Evolutionary conservation across 2,329 filamentous ascomycete genomes (phyloP), one percentile per base, ranked within the genome.

Genomic region (Didymella keratinophila): DNA sequence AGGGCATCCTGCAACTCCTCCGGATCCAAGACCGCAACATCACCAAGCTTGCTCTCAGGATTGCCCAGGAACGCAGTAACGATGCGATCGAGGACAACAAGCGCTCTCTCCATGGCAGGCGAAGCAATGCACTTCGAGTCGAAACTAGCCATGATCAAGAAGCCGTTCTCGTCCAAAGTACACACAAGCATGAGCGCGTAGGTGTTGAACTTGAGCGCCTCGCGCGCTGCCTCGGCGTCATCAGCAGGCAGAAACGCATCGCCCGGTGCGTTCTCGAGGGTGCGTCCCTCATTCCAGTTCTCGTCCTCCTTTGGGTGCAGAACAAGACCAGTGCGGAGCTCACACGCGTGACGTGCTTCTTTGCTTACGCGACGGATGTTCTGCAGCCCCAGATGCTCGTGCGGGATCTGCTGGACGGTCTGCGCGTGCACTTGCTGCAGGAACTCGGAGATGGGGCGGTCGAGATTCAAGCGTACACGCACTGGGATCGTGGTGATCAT

Each of bases 141-240:
- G 65, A 89, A 89, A 65, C 87, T 87, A 0, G 86, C 86, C 78
- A 86, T 87, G 55, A 87, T 78, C 16, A 83, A 73, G 68, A 89
- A 84, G 1, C 83, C 82, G 59, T 80, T 78, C 2, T 82, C 78
- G 34, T 85, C 82, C 6, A 89, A 76, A 4, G 84, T 86, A 71
- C 87, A 89, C 41, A 89, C 87, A 20, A 89, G 76, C 79, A 89
- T 89, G 30, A 90, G 81, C 1, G 86, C 83, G 68, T 89, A 88
- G 1, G 81, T 81, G 52, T 82, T 82, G 68, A 83, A 83, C 57
- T 82, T 80, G 0, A 88, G 78, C 0, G 86, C 86, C 63, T 88
- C 86, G 44, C 84, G 81, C 0, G 84, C 85, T 1, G 84, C 83
- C 60, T 87, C 84, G 0, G 77, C 79, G 56, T 86, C 84, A 30